phyloP scores from a whole-genome alignment of 2,329 filamentous ascomycete genomes.

The Bisporella sp. region DNA sequence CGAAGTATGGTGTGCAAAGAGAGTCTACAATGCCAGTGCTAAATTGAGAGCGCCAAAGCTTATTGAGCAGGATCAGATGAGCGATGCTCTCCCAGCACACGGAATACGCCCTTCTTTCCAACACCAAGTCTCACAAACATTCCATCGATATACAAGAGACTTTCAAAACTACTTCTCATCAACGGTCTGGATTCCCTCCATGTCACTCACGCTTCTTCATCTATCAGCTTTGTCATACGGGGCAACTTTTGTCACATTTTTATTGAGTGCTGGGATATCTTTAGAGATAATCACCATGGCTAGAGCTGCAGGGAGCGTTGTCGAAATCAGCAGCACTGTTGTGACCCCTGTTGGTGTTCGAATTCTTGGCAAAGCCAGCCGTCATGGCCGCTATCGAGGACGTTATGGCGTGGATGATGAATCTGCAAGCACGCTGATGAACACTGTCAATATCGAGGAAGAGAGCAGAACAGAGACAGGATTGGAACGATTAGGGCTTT shows the following conservation, averaged over 20 bases:
- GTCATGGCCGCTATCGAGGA: conserved; percentile 21
- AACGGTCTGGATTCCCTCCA: conserved; percentile 37
- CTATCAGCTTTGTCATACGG: conserved; percentile 48
- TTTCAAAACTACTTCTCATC: conserved; percentile 32
- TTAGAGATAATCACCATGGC: conserved; percentile 40
- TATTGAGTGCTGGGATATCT: conserved; percentile 42
- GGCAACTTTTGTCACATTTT: conserved; percentile 47
- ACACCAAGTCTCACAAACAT: not conserved
- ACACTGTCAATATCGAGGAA: conserved; percentile 10
- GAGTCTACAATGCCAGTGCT: conserved; percentile 32
- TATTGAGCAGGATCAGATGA: not conserved
- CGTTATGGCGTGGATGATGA: conserved; percentile 18
- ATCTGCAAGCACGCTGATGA: conserved; percentile 8
- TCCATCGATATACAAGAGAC: conserved; percentile 21
- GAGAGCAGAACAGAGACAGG: conserved; percentile 23
- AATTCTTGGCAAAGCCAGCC: conserved; percentile 24
- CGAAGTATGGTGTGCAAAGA: conserved; percentile 33
- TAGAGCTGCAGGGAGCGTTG: conserved; percentile 38
- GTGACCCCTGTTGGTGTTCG: conserved; percentile 42
- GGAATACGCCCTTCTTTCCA: not conserved
- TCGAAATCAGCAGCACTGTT: conserved; percentile 48
- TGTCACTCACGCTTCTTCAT: conserved; percentile 43
- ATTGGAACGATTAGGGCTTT: conserved; percentile 33
- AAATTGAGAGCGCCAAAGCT: conserved; percentile 24
- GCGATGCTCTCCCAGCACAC: not conserved